Evolutionary conservation across 352 stramenopile species (phyloP).

Genomic region (Phytophthora syringae): DNA sequence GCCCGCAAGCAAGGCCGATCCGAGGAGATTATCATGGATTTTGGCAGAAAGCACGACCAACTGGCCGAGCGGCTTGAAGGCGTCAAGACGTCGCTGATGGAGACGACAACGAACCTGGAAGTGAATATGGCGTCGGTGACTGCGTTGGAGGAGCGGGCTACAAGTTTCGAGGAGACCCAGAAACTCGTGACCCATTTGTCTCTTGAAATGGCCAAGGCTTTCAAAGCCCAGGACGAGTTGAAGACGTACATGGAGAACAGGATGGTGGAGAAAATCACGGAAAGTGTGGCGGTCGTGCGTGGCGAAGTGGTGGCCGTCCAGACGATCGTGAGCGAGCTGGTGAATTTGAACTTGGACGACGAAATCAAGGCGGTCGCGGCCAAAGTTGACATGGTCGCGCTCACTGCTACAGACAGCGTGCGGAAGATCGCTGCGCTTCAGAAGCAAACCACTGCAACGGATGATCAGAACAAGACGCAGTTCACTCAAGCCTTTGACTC

Average conservation of each 20-base stretch:
- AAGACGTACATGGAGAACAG: constrained; percentile 61
- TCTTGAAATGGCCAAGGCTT: constrained; percentile 48
- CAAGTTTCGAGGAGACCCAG: constrained; percentile 68
- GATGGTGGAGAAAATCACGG: constrained; percentile 60
- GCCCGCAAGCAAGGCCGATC: constrained; percentile 54
- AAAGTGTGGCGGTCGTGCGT: constrained; percentile 56
- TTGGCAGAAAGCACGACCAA: constrained; percentile 55
- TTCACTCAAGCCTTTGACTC: constrained; percentile 74
- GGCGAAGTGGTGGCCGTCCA: constrained; percentile 61
- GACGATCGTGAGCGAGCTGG: constrained; percentile 52
- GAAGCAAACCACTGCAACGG: constrained; percentile 56
- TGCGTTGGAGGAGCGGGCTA: constrained; percentile 60
- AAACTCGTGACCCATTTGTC: constrained; percentile 46
- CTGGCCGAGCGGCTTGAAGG: constrained; percentile 42
- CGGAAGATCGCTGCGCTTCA: constrained; percentile 63
- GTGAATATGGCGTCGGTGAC: constrained; percentile 44
- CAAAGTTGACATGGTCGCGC: constrained; percentile 64
- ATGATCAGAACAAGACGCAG: constrained; percentile 68
- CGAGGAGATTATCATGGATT: constrained; percentile 68
- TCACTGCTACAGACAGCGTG: constrained; percentile 59
- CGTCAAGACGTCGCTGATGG: constrained; percentile 54
- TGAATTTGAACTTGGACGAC: constrained; percentile 63
- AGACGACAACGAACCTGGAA: constrained; percentile 61
- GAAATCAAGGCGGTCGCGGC: constrained; percentile 58
- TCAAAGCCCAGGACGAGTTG: constrained; percentile 46